Evolutionary conservation across 1,284 basidiomycete species (phyloP).

Genomic region (Cutaneotrichosporon cyanovorans): DNA sequence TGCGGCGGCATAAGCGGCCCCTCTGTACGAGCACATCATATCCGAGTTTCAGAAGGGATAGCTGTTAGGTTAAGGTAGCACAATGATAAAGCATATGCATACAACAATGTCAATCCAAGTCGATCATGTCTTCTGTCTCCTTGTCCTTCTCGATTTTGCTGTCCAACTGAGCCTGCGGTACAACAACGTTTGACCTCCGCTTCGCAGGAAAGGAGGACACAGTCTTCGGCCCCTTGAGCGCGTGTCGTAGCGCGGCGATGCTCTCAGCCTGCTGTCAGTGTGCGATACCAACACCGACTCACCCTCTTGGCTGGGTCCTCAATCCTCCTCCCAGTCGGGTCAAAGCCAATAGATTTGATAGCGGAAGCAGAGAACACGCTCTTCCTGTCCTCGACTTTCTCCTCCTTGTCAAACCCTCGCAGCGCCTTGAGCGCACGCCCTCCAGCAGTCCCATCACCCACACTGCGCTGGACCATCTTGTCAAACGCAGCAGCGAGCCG

Average conservation of each 20-base stretch:
- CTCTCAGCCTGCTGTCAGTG: conserved; percentile 15
- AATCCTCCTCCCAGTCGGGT: conserved; percentile 26
- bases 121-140: conserved; percentile 22
- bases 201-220: conserved; percentile 3
- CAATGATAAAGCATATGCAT: conserved; percentile 3
- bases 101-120: conserved; percentile 18
- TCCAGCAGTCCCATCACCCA: conserved; percentile 21
- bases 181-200: conserved; percentile 4
- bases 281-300: conserved; percentile 12
- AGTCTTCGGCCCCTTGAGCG: conserved; percentile 3
- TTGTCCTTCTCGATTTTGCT: not conserved
- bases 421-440: conserved; percentile 25
- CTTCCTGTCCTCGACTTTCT: conserved; percentile 29
- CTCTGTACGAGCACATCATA: no score
- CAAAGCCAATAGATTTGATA: conserved; percentile 42
- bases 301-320: conserved; percentile 22
- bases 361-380: conserved; percentile 37
- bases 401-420: conserved; percentile 49
- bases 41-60: no score
- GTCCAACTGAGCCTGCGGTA: not conserved
- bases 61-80: no score
- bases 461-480: conserved; percentile 53
- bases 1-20: not conserved
- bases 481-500: conserved; percentile 50
- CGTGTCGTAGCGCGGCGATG: conserved; percentile 13